These are phyloP conservation scores for Rhodotorula mucilaginosa DNA, from an alignment of 1,284 basidiomycete species.

Conservation along the genomic window DNA sequence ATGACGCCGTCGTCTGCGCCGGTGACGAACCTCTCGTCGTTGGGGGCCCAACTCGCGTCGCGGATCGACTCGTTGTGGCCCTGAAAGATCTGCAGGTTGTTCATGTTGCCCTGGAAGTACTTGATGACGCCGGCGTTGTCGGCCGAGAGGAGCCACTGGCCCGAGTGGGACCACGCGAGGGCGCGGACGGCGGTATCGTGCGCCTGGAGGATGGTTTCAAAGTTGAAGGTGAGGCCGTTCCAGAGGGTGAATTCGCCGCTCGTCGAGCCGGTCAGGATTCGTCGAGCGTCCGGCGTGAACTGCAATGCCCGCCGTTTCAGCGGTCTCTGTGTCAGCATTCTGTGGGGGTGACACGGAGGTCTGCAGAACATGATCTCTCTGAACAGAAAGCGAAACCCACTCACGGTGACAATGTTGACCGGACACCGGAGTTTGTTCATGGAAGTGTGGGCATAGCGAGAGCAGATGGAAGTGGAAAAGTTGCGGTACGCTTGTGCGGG, in stretches of 20 bases:
- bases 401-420: slow-evolving; percentile 75
- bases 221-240: slow-evolving; percentile 99
- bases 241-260: slow-evolving; percentile 98
- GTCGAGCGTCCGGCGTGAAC: slow-evolving; percentile 95
- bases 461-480: slow-evolving; percentile 84
- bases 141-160: slow-evolving; percentile 83
- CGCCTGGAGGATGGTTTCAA: slow-evolving; percentile 96
- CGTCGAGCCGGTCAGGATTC: slow-evolving; percentile 89
- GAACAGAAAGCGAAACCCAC: not conserved
- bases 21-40: slow-evolving; percentile 87
- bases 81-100: slow-evolving; percentile 90
- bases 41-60: slow-evolving; percentile 84
- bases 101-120: slow-evolving; percentile 98
- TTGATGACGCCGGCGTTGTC: slow-evolving; percentile 95
- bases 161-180: slow-evolving; percentile 85
- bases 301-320: slow-evolving; percentile 46
- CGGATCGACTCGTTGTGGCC: slow-evolving; percentile 80
- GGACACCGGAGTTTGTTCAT: slow-evolving; percentile 98
- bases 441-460: slow-evolving; percentile 94
- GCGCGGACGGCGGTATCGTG: slow-evolving; percentile 92
- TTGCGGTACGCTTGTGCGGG: slow-evolving; percentile 90
- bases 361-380: too few relatives aligned
- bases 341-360: too few relatives aligned
- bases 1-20: slow-evolving; percentile 92
- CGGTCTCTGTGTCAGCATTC: not conserved